Percentiles rank a stretch among this genome's conserved stretches.
These are phyloP conservation scores for Alternaria conjuncta DNA, from an alignment of 2,329 filamentous ascomycete species.

Conservation along the genomic window DNA sequence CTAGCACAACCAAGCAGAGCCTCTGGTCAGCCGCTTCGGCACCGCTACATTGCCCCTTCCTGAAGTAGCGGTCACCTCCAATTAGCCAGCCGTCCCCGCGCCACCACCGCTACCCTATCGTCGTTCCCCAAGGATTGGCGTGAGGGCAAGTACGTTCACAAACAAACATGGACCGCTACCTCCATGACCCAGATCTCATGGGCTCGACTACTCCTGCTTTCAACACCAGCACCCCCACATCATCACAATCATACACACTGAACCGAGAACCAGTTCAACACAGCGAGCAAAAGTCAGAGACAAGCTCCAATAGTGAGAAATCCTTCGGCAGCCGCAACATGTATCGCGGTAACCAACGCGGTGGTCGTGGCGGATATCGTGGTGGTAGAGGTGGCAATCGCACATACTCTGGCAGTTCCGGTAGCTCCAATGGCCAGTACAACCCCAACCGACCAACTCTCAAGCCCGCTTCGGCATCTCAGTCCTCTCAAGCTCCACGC, in stretches of 20 bases:
- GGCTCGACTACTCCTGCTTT: conserved; percentile 5
- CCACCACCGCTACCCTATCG: background rate
- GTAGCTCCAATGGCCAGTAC: conserved; percentile 14
- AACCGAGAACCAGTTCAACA: background rate
- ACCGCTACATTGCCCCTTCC: conserved; percentile 7
- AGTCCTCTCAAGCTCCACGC: background rate
- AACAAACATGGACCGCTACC: conserved; percentile 9
- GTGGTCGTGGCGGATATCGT: conserved; percentile 7
- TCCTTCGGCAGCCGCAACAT: conserved; percentile 11
- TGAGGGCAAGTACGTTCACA: conserved; percentile 3
- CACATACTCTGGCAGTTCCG: conserved; percentile 23
- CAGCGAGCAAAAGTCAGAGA: conserved; percentile 5
- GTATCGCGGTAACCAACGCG: conserved; percentile 10
- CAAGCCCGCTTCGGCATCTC: background rate
- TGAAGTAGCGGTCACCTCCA: conserved; percentile 13
- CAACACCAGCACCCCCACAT: background rate
- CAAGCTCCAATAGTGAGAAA: conserved; percentile 2
- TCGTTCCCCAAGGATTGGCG: background rate
- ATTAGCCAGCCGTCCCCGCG: background rate
- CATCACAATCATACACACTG: background rate
- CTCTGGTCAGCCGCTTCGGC: background rate
- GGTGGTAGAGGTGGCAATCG: conserved; percentile 12
- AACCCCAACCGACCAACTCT: conserved; percentile 9
- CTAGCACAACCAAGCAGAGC: background rate
- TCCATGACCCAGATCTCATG: background rate